phyloP scores from a whole-genome alignment of 2,329 filamentous ascomycete species.

The Trichoderma aggressivum region DNA sequence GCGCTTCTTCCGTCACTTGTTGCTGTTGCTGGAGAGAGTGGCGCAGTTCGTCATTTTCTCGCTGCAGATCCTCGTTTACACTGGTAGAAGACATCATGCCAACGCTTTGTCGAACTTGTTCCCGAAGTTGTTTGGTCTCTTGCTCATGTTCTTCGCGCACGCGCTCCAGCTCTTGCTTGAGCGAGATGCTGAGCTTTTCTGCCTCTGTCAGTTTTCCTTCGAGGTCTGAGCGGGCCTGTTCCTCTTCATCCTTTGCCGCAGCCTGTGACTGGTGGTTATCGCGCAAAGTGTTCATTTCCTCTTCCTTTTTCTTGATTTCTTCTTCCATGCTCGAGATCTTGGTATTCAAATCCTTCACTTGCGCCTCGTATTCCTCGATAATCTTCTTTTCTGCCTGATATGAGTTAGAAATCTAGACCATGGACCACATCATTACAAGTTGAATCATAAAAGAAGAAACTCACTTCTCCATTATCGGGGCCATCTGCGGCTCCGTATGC shows the following conservation, averaged over 20 bases:
- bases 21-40: slow-evolving; percentile 68
- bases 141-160: slow-evolving; percentile 65
- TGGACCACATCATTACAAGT: neutral
- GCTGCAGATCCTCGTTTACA: slow-evolving; percentile 55
- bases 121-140: slow-evolving; percentile 59
- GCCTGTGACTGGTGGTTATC: slow-evolving; percentile 56
- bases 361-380: slow-evolving; percentile 74
- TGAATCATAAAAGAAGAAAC: slow-evolving; percentile 19
- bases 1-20: slow-evolving; percentile 80
- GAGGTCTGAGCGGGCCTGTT: slow-evolving; percentile 63
- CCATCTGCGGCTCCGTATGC: slow-evolving; percentile 50
- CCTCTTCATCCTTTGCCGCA: slow-evolving; percentile 56
- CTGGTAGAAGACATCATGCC: slow-evolving; percentile 27
- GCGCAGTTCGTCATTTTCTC: slow-evolving; percentile 68
- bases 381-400: slow-evolving; percentile 64
- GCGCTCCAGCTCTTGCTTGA: slow-evolving; percentile 75
- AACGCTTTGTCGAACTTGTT: slow-evolving; percentile 46
- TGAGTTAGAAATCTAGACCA: slow-evolving; percentile 20
- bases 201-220: slow-evolving; percentile 73
- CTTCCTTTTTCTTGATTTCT: slow-evolving; percentile 66
- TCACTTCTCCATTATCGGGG: slow-evolving; percentile 38
- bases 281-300: slow-evolving; percentile 59
- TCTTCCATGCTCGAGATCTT: slow-evolving; percentile 71
- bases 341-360: slow-evolving; percentile 70
- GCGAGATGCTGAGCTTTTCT: slow-evolving; percentile 71